Base-by-base conservation (phyloP, 2,329 filamentous ascomycete species). In the Fusarium sp. region DNA sequence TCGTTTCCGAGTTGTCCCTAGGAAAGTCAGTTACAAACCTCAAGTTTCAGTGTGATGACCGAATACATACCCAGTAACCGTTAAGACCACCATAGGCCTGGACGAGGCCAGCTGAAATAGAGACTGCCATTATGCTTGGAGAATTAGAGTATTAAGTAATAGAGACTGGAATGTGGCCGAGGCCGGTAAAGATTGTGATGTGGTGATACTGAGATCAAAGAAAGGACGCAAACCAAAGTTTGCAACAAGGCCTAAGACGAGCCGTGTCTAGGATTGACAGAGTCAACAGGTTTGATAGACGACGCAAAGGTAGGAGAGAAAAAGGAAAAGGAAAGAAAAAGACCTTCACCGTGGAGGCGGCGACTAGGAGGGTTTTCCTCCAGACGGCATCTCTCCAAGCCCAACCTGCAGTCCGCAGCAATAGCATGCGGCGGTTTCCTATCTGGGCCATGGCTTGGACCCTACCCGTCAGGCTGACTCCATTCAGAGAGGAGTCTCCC, bases 141-240 rank as follows among this genome's bases (percentile, higher is more conserved):
- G 46, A 50, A 58, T 66, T 67, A 55, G 18, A 44, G 50, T 65
- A 66, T 68, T 68, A 72, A 40, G 18, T 27, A 60, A 61, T 55
- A 79, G 76, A 67, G 79, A 81, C 27, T 71, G 80, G 68, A 77
- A 78, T 61, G 59, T 73, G 77, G 76, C 76, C 77, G 68, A 79
- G 62, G 77, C 76, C 77, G 53, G 64, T 36, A 79, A 76, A 64
- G 78, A 80, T 69, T 72, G 42, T 72, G 69, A n/a, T 51, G 38
- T 71, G 66, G 71, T 77, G 62, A 65, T 73, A 46, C 70, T 65
- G 31, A 56, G 70, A 75, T 78, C 71, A 81, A 81, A 61, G 80
- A 81, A 79, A 74, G 78, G 77, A 80, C 79, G 77, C 76, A 80
- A 78, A 80, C 77, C 75, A 73, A 69, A 69, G 78, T 76, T 69